Evolutionary conservation across 345 rosid genomes (phyloP).

Genomic region (Rhodomyrtus tomentosa): DNA sequence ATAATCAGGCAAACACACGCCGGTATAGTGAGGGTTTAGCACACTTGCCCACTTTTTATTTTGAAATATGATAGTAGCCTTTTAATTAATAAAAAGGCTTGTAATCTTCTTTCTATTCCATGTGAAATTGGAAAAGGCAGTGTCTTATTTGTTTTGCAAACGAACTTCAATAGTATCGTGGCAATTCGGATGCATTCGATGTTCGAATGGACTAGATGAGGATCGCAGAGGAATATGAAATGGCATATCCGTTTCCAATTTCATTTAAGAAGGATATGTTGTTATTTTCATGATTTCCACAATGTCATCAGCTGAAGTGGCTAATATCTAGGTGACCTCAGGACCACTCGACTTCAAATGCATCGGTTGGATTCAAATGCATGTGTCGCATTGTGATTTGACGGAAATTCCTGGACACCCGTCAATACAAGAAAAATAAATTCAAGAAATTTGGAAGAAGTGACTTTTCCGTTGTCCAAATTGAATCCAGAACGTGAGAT

Average conservation of each 20-base stretch:
- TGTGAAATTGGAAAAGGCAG: too few relatives aligned
- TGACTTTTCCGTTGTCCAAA: neutral
- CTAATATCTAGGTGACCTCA: neutral
- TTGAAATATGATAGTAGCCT: too few relatives aligned
- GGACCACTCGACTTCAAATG: neutral
- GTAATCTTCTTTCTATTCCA: too few relatives aligned
- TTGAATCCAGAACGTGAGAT: neutral
- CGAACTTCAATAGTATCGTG: neutral
- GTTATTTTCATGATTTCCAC: neutral
- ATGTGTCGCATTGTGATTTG: neutral
- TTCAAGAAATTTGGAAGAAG: neutral
- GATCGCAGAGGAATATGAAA: neutral
- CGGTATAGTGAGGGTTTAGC: too few relatives aligned
- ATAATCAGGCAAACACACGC: too few relatives aligned
- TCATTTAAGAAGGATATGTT: neutral
- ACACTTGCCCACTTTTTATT: too few relatives aligned
- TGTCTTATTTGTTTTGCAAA: too few relatives aligned
- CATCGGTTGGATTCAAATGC: neutral
- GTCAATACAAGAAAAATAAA: neutral
- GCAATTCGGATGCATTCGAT: neutral
- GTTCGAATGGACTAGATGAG: neutral
- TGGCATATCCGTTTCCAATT: neutral
- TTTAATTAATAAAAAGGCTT: too few relatives aligned
- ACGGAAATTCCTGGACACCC: neutral
- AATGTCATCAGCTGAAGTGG: neutral